Conservation (phyloP, 73 alveolate genomes). For the Paramecium caudatum region DNA sequence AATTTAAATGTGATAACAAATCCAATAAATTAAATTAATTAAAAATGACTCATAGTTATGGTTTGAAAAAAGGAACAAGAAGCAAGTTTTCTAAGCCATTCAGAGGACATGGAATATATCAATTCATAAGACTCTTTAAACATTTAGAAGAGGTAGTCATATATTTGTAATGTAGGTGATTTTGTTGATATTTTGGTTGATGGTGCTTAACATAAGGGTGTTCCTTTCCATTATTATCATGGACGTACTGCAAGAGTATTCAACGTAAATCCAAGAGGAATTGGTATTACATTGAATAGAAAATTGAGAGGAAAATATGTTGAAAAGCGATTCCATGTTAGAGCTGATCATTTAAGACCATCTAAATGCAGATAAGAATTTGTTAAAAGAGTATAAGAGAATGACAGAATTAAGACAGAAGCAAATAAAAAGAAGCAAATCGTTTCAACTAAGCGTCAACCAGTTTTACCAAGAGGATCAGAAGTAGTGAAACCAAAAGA, state of each 20-base stretch:
- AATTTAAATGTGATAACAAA: slow-evolving; percentile 46
- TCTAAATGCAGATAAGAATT: slow-evolving; percentile 97
- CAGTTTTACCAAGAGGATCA: slow-evolving; percentile 73
- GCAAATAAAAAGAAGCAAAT: slow-evolving; percentile 76
- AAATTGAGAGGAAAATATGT: slow-evolving; percentile 91
- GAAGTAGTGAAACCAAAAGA: slow-evolving; percentile 54
- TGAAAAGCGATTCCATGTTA: slow-evolving; percentile 93
- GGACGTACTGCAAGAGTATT: slow-evolving; percentile 96
- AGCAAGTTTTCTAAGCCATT: slow-evolving; percentile 91
- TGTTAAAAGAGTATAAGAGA: slow-evolving; percentile 94
- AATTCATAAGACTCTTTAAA: slow-evolving; percentile 85
- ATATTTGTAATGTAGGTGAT: slow-evolving; percentile 83
- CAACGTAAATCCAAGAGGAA: slow-evolving; percentile 88
- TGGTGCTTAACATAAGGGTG: slow-evolving; percentile 94
- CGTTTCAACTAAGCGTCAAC: slow-evolving; percentile 76
- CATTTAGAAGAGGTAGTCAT: slow-evolving; percentile 89
- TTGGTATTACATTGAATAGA: slow-evolving; percentile 91
- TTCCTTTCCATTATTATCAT: slow-evolving; percentile 93
- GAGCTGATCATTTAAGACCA: slow-evolving; percentile 94
- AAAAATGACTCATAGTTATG: slow-evolving; percentile 95
- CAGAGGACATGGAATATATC: slow-evolving; percentile 89
- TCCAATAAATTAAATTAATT: slow-evolving; percentile 51
- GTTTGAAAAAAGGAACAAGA: slow-evolving; percentile 96
- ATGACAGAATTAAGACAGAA: slow-evolving; percentile 85
- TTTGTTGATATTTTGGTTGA: slow-evolving; percentile 93